Conservation (phyloP, 108 stramenopile genomes). For the Nitzschia palea region DNA sequence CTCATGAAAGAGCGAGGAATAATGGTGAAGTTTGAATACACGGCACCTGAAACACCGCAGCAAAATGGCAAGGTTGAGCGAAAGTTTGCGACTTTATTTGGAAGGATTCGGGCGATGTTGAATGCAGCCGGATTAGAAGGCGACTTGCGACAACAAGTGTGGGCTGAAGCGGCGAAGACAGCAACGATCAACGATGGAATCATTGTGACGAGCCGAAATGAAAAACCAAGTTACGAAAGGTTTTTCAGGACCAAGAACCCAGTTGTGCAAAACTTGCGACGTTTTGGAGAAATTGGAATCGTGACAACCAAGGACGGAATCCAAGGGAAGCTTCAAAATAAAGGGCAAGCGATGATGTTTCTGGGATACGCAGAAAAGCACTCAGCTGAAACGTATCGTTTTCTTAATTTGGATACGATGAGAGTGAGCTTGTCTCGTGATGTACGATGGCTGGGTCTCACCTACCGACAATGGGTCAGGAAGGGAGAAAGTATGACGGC, state of each 20-base stretch:
- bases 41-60: slow-evolving; percentile 31
- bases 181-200: background rate
- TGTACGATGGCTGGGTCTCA: background rate
- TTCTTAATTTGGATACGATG: background rate
- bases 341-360: background rate
- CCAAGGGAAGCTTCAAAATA: background rate
- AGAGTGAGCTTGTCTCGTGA: background rate
- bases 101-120: background rate
- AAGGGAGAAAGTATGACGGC: too few species aligned
- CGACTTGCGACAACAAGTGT: background rate
- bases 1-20: background rate
- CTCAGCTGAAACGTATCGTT: background rate
- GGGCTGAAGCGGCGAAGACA: slow-evolving; percentile 1
- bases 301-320: background rate
- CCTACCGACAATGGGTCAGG: background rate
- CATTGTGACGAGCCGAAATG: background rate
- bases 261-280: too few species aligned
- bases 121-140: background rate
- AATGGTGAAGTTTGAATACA: slow-evolving; percentile 20
- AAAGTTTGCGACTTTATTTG: slow-evolving; percentile 11
- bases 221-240: background rate
- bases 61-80: slow-evolving; percentile 27
- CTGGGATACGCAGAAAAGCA: slow-evolving; percentile 3
- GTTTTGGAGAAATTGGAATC: slow-evolving; percentile 17
- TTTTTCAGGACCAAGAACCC: too few species aligned